A percentile compares a stretch with the other conserved stretches of the same genome.
Evolutionary conservation across 2,329 filamentous ascomycete genomes (phyloP).

Genomic region (Aspergillaceae sp.): DNA sequence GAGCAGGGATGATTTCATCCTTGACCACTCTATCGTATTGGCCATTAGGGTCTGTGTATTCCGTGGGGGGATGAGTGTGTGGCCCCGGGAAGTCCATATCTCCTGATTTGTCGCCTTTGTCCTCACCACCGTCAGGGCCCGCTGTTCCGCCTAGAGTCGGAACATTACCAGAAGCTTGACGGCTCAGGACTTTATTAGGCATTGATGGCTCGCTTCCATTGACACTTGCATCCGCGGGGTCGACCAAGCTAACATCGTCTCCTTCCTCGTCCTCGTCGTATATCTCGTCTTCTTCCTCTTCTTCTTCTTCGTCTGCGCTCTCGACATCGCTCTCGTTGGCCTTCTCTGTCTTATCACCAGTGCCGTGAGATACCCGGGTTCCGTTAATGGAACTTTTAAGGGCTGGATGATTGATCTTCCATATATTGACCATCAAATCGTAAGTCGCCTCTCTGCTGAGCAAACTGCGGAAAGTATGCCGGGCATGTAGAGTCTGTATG

Average conservation of each 20-base stretch:
- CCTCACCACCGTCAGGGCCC: slow-evolving; percentile 30
- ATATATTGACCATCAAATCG: slow-evolving; percentile 93
- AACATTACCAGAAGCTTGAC: slow-evolving; percentile 59
- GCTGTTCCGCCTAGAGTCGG: slow-evolving; percentile 25
- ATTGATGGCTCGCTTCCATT: slow-evolving; percentile 45
- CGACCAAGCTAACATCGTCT: slow-evolving; percentile 49
- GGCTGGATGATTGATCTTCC: slow-evolving; percentile 92
- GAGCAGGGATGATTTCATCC: slow-evolving; percentile 78
- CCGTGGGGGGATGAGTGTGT: slow-evolving; percentile 69
- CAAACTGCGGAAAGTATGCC: slow-evolving; percentile 92
- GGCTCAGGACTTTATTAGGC: slow-evolving; percentile 47
- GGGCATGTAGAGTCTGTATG: slow-evolving; percentile 89
- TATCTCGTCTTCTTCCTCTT: slow-evolving; percentile 62
- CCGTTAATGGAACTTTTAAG: slow-evolving; percentile 87
- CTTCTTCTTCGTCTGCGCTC: slow-evolving; percentile 67
- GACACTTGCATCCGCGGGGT: slow-evolving; percentile 42
- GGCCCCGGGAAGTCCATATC: slow-evolving; percentile 71
- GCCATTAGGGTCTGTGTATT: slow-evolving; percentile 66
- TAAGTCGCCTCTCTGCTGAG: slow-evolving; percentile 92
- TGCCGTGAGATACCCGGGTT: slow-evolving; percentile 68
- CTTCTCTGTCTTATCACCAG: slow-evolving; percentile 86
- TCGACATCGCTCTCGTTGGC: slow-evolving; percentile 60
- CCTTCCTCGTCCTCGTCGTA: slow-evolving; percentile 46
- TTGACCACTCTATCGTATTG: slow-evolving; percentile 81
- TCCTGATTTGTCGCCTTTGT: slow-evolving; percentile 43